These are phyloP conservation scores for Astragalus glycyphyllos DNA, from an alignment of 306 rosid species.

Conservation along the genomic window DNA sequence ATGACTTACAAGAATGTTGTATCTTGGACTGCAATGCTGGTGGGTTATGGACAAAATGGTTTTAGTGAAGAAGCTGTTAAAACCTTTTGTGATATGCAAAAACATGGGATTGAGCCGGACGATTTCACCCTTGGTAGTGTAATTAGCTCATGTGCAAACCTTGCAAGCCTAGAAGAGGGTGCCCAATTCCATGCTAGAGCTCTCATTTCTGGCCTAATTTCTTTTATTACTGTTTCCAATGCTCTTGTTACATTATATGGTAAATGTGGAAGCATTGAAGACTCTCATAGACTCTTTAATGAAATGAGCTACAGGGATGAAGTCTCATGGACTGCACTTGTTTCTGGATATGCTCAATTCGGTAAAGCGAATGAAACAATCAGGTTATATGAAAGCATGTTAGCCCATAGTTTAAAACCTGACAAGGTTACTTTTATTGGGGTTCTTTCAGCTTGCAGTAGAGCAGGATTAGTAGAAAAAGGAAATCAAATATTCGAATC, in stretches of 20 bases:
- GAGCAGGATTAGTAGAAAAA: slow-evolving; percentile 88
- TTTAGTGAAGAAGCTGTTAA: slow-evolving; percentile 84
- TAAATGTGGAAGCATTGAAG: slow-evolving; percentile 84
- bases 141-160: slow-evolving; percentile 90
- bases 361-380: slow-evolving; percentile 83
- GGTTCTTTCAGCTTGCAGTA: slow-evolving; percentile 92
- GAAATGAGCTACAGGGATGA: slow-evolving; percentile 76
- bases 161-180: slow-evolving; percentile 96
- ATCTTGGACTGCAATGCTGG: slow-evolving; percentile 91
- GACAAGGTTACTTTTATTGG: slow-evolving; percentile 91
- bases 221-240: slow-evolving; percentile 77
- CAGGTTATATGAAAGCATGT: slow-evolving; percentile 71
- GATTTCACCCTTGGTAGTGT: slow-evolving; percentile 88
- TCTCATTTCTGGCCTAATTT: slow-evolving; percentile 72
- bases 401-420: slow-evolving; percentile 66
- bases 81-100: slow-evolving; percentile 82
- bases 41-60: slow-evolving; percentile 94
- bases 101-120: slow-evolving; percentile 75
- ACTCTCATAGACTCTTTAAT: slow-evolving; percentile 65
- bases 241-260: slow-evolving; percentile 85
- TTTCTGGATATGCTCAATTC: slow-evolving; percentile 82
- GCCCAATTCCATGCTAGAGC: slow-evolving; percentile 87
- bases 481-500: slow-evolving; percentile 70
- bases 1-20: slow-evolving; percentile 82
- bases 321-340: slow-evolving; percentile 95